Evolutionary conservation across 306 rosid species (phyloP).

Genomic region (Cucurbita ficifolia): DNA sequence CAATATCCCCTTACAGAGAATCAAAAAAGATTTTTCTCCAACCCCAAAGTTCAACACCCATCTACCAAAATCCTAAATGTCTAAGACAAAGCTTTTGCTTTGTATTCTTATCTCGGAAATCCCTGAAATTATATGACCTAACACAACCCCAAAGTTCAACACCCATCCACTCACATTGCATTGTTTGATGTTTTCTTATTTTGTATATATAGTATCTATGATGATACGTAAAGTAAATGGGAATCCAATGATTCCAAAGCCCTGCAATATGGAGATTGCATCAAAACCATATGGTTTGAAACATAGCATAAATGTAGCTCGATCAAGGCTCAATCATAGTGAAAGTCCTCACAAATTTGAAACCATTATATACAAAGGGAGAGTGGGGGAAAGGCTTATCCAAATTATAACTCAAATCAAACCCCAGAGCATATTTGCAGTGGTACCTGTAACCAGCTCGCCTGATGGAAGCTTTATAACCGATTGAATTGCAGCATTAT

Average conservation of each 20-base stretch:
- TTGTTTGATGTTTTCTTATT: neutral
- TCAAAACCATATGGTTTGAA: neutral
- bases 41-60: neutral
- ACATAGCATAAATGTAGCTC: neutral
- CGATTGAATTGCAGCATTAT: conserved; percentile 68
- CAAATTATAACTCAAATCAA: neutral
- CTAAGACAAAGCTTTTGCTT: neutral
- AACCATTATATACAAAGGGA: neutral
- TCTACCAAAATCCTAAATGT: neutral
- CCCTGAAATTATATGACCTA: neutral
- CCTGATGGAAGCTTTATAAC: conserved; percentile 76
- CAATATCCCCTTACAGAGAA: neutral
- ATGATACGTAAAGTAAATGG: neutral
- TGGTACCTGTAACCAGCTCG: conserved; percentile 68
- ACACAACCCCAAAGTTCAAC: too few species aligned
- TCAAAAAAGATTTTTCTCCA: neutral
- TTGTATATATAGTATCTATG: neutral
- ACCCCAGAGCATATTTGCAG: conserved; percentile 9
- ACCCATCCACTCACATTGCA: too few species aligned
- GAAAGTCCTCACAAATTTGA: neutral
- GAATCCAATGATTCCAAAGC: neutral
- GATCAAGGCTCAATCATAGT: neutral
- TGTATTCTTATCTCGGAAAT: neutral
- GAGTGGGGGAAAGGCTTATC: neutral
- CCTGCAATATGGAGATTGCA: neutral